Base-by-base conservation (phyloP, 2,329 filamentous ascomycete species). In the Penicillium sp. region DNA sequence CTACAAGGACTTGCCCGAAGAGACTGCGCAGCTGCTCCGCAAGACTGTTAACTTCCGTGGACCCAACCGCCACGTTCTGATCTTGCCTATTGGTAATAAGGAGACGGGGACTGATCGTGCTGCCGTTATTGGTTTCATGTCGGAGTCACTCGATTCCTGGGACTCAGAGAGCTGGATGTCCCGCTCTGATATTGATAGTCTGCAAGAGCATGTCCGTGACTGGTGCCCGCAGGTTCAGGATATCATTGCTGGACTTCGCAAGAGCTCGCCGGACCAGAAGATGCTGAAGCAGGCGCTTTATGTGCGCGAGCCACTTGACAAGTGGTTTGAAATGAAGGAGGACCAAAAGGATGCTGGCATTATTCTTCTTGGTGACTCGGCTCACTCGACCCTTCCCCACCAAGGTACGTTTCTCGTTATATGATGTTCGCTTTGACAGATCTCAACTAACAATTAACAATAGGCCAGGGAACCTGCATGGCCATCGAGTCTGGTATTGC, bases 81-180 rank as follows among this genome's bases (percentile, higher is more conserved):
- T 69, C 22, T 59, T 74, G n/a, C 72, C 72, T 6, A 73, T 74
- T 45, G 71, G 72, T 1, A 74, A 74, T 44, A 53, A 67, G 18
- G 69, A 71, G 44, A 69, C 67, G 4, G 49, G 64, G 5, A 70
- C 65, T 4, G 64, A 69, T 43, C 63, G 69, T 15, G 70, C 71
- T 2, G 72, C 65, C 1, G 55, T 74, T 7, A 73, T 74, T 50
- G 71, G 67, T 4, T 74, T 74, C 42, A 73, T 74, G 71, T 69
- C 70, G 6, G 72, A 74, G 61, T 57, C 71, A 2, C 60, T 74
- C 6, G 70, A 73, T 27, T 44, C 60, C 3, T 74, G 71, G 71
- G 69, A 66, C 20, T 71, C 69, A 7, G 70, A 73, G 55, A 69
- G 62, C 29, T 74, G 71, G 71, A 67, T 73, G 57, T 66, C 68